These are phyloP conservation scores for Zygoascus flipseniorum DNA, from an alignment of 805 yeast species.

Conservation along the genomic window DNA sequence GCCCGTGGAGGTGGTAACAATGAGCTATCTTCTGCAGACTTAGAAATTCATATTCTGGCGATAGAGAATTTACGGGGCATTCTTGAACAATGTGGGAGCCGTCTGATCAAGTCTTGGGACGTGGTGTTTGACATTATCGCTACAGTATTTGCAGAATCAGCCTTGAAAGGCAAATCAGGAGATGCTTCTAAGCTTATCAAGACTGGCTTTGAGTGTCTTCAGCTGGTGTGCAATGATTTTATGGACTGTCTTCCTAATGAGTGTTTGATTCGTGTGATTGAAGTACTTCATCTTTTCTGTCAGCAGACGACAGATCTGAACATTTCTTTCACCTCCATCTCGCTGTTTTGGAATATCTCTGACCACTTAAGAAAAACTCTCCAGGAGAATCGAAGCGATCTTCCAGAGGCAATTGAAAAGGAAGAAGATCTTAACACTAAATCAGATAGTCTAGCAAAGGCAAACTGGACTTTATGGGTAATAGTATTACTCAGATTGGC, in stretches of 20 bases:
- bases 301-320: constrained; percentile 67
- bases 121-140: constrained; percentile 50
- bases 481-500: constrained; percentile 56
- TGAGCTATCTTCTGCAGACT: constrained; percentile 37
- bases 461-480: constrained; percentile 46
- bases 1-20: neutral
- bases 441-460: constrained; percentile 8
- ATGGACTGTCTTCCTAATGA: constrained; percentile 58
- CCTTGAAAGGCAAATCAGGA: constrained; percentile 5
- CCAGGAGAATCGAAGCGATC: constrained; percentile 18
- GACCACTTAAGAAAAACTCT: constrained; percentile 47
- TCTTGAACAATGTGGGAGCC: constrained; percentile 69
- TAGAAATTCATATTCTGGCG: constrained; percentile 55
- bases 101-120: constrained; percentile 61
- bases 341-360: constrained; percentile 87
- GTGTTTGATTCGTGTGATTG: constrained; percentile 58
- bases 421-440: constrained; percentile 19
- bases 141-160: constrained; percentile 13
- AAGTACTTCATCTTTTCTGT: constrained; percentile 64
- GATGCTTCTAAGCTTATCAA: constrained; percentile 46
- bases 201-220: constrained; percentile 73
- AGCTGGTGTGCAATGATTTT: constrained; percentile 79
- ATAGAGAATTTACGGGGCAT: constrained; percentile 60
- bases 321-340: constrained; percentile 82
- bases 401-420: constrained; percentile 12